These are phyloP conservation scores for Neurospora sp. DNA, from an alignment of 495 filamentous ascomycete genomes.

Conservation along the genomic window DNA sequence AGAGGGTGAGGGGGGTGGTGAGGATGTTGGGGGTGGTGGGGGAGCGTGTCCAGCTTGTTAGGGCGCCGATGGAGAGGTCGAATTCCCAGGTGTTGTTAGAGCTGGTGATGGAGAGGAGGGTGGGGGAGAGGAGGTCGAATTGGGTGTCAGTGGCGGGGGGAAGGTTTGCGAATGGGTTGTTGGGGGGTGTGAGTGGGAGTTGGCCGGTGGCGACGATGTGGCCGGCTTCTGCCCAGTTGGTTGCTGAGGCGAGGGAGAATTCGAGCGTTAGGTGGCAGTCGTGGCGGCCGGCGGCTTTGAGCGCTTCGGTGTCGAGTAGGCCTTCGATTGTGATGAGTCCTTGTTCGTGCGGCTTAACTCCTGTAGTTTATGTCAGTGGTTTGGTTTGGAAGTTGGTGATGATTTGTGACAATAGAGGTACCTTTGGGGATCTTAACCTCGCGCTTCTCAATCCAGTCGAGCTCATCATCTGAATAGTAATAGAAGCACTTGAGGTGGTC, in stretches of 20 bases:
- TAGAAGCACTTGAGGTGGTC: slow-evolving; percentile 33
- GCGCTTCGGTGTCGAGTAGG: slow-evolving; percentile 3
- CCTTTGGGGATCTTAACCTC: slow-evolving; percentile 26
- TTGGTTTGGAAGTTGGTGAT: not conserved
- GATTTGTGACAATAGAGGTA: not conserved
- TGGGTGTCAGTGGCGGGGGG: not conserved
- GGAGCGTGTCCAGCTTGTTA: slow-evolving; percentile 26
- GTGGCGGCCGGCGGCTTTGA: not conserved
- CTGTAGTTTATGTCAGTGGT: slow-evolving; percentile 16
- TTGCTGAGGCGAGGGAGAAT: slow-evolving; percentile 28
- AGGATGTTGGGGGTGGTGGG: slow-evolving; percentile 26
- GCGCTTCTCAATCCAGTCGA: slow-evolving; percentile 7
- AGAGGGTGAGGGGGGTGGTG: slow-evolving; percentile 30
- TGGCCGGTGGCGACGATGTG: slow-evolving; percentile 45
- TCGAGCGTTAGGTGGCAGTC: slow-evolving; percentile 36
- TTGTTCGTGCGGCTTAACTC: slow-evolving; percentile 26
- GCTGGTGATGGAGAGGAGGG: slow-evolving; percentile 20
- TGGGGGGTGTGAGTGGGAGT: slow-evolving; percentile 25
- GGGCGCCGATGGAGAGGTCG: slow-evolving; percentile 27
- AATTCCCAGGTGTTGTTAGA: slow-evolving; percentile 28
- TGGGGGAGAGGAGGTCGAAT: not conserved
- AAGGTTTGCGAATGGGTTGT: slow-evolving; percentile 1
- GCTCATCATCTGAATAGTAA: not conserved
- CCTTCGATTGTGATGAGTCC: slow-evolving; percentile 19
- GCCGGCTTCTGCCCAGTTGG: slow-evolving; percentile 35